These are phyloP conservation scores for Sequoiadendron giganteum DNA, from an alignment of 75 land plant genomes.

Conservation along the genomic window DNA sequence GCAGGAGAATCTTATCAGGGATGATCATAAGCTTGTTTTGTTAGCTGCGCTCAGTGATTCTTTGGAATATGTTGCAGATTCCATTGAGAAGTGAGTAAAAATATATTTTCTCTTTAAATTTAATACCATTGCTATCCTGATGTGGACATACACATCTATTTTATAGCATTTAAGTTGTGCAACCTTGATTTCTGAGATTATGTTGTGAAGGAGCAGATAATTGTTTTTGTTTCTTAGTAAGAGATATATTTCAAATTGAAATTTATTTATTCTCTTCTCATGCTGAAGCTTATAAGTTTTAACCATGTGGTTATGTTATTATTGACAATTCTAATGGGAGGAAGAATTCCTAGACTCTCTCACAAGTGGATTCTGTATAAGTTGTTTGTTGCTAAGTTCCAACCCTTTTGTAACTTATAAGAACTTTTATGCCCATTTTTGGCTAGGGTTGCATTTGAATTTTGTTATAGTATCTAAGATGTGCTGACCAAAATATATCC, in stretches of 20 bases:
- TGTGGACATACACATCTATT: neutral
- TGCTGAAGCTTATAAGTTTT: neutral
- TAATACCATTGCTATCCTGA: neutral
- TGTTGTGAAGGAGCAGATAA: neutral
- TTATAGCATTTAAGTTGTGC: neutral
- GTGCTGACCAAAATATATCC: neutral
- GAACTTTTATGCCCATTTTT: neutral
- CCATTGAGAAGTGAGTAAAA: conserved; percentile 74
- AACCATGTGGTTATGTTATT: neutral
- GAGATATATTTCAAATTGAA: neutral
- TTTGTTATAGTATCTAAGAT: no score
- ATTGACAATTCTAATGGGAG: neutral
- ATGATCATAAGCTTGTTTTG: conserved; percentile 88
- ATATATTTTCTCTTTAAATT: neutral
- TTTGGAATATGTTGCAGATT: conserved; percentile 88
- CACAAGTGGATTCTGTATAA: neutral
- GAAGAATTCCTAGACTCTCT: neutral
- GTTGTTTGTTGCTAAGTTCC: neutral
- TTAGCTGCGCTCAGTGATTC: conserved; percentile 97
- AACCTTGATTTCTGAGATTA: neutral
- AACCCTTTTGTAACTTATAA: neutral
- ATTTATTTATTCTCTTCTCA: neutral
- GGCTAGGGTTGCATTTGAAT: neutral
- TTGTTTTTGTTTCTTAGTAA: neutral
- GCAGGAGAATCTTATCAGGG: conserved; percentile 92